These are phyloP conservation scores for Petunia hybrid DNA, from an alignment of 305 asterid genomes.

Conservation along the genomic window DNA sequence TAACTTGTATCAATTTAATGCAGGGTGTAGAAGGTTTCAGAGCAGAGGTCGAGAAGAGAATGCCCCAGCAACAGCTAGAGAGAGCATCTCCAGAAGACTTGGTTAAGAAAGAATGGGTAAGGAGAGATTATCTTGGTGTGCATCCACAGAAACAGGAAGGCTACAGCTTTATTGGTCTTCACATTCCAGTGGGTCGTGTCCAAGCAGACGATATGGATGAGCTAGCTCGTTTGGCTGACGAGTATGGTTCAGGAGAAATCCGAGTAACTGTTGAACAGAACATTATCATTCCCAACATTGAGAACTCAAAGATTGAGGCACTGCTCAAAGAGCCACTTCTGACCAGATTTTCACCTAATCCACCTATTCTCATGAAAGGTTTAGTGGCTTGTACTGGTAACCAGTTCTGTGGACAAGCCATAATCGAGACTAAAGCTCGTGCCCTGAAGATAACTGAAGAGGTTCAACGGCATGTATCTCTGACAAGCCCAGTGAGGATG, in stretches of 20 bases:
- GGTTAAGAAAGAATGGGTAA: conserved; percentile 71
- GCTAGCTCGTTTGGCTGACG: conserved; percentile 78
- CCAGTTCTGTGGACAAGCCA: conserved; percentile 97
- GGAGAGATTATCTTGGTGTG: conserved; percentile 82
- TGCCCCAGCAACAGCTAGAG: conserved; percentile 67
- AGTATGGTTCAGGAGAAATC: conserved; percentile 84
- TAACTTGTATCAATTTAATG: conserved; percentile 23
- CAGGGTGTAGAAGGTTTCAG: conserved; percentile 92
- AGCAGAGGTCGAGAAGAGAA: conserved; percentile 79
- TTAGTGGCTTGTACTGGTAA: conserved; percentile 95
- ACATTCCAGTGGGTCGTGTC: conserved; percentile 91
- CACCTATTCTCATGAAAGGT: conserved; percentile 82
- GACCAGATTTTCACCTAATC: conserved; percentile 62
- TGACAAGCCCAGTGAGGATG: conserved; percentile 79
- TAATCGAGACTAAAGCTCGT: conserved; percentile 87
- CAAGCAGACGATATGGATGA: conserved; percentile 95
- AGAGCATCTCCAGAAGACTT: conserved; percentile 80
- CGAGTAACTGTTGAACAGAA: conserved; percentile 93
- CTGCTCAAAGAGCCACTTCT: conserved; percentile 72
- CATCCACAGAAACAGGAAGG: conserved; percentile 90
- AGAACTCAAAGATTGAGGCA: conserved; percentile 62
- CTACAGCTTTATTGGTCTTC: conserved; percentile 79
- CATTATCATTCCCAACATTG: conserved; percentile 79
- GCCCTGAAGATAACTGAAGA: conserved; percentile 81
- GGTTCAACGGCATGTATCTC: conserved; percentile 69